Base-by-base conservation (phyloP, 1,284 basidiomycete genomes). In the Hemileia vastatrix region DNA sequence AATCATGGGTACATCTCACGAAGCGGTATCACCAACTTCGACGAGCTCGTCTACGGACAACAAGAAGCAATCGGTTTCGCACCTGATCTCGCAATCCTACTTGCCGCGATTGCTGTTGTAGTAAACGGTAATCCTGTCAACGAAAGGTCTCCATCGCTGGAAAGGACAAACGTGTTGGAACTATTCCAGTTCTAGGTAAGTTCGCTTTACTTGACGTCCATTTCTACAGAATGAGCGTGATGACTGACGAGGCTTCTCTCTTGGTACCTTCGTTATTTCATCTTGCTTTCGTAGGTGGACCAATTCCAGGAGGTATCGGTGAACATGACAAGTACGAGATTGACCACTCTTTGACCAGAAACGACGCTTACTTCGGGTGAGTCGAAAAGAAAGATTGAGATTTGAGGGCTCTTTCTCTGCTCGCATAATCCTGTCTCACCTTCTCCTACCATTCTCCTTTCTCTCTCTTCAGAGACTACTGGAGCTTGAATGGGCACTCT, bases 321-420 rank as follows among this genome's bases (percentile, higher is more conserved):
- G 63, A 63, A 19, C 63, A 64, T 24, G 31, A 63, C 54, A 53
- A 57, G 21, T 64, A 63, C 48, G 63, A 64, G 31, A 63, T 64
- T 19, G 63, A 64, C 32, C 36, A 49, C 18, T 64, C 63, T 15
- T 43, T 64, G 18, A 53, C 63, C 4, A 19, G 59, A 18, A 24
- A 15, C 19, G 63, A 64, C 44, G 31, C 31, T 6, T 47, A 27
- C 45, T 40, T 64, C n/a, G 63, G n/a, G 23, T n/a, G n/a, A n/a
- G n/a, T n/a, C n/a, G n/a, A n/a, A n/a, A n/a, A n/a, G n/a, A n/a
- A n/a, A n/a, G n/a, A n/a, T n/a, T n/a, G n/a, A n/a, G n/a, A n/a
- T n/a, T n/a, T n/a, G n/a, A n/a, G n/a, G n/a, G n/a, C n/a, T n/a
- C n/a, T n/a, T n/a, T n/a, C n/a, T n/a, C n/a, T n/a, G n/a, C n/a